Base-by-base conservation (phyloP, 164 flowering plant genomes). In the Dillenia turbinata region DNA sequence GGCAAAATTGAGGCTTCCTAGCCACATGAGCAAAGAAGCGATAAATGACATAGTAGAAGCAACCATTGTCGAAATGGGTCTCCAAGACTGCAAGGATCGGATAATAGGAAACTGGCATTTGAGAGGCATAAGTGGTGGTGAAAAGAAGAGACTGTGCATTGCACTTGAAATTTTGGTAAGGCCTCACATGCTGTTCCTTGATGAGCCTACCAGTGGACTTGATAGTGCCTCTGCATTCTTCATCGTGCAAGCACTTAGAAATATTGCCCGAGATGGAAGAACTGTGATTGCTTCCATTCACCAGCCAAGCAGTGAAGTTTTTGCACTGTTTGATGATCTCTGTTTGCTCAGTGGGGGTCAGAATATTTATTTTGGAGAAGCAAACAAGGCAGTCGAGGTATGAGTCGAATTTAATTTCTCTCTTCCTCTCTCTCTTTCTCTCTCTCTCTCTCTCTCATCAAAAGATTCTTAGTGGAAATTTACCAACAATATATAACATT, bases 281-380 rank as follows among this genome's bases (percentile, higher is more conserved):
- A 68, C 71, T 0, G 69, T 73, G 4, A 57, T 69, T 40, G 57
- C 65, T 16, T 68, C 75, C 0, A 64, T 72, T 47, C 75, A 67
- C 66, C 75, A 67, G 44, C 74, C 74, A 10, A 61, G 66, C 17
- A 71, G 74, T 52, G 70, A 71, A 19, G 70, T 71, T 24, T 72
- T 72, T 22, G 61, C 63, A 3, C 52, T 64, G 12, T 73, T 73
- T 69, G 76, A 73, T 60, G 66, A 73, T 19, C 66, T 73, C 5
- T 56, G 64, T 33, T 66, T 73, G 17, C 54, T 73, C 12, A 65
- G 73, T 12, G 54, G 73, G 47, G 77, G 77, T 15, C 73, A 69
- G 53, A 53, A 52, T 57, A 67, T 69, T 33, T 73, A 64, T 52
- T 64, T 68, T 64, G 76, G 76, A 50, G 76, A 69, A 44, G 69